phyloP scores from a whole-genome alignment of 192 early-diverging fungal species.

The Obelidium mucronatum region DNA sequence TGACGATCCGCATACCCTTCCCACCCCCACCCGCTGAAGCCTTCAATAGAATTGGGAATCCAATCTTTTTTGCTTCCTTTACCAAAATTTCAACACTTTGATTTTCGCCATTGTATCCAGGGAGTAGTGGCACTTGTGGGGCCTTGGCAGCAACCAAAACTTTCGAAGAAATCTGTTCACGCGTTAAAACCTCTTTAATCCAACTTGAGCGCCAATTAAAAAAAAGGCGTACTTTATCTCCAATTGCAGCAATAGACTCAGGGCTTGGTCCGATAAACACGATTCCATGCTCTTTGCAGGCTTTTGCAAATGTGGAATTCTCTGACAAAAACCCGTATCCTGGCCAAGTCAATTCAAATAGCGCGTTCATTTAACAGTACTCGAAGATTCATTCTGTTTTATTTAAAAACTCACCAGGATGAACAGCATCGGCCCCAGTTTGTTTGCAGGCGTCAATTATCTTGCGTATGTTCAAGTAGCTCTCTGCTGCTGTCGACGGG shows the following conservation, averaged over 20 bases:
- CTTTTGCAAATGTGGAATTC: constrained; percentile 63
- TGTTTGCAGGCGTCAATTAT: constrained; percentile 56
- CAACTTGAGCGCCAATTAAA: not conserved
- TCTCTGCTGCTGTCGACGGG: constrained; percentile 55
- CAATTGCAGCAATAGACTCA: constrained; percentile 65
- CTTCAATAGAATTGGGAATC: constrained; percentile 68
- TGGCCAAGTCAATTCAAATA: constrained; percentile 6
- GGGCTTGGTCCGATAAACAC: constrained; percentile 65
- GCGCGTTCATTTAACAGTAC: not conserved
- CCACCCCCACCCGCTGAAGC: constrained; percentile 67
- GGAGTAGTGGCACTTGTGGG: constrained; percentile 64
- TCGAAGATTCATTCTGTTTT: too few relatives aligned
- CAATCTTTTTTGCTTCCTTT: constrained; percentile 53
- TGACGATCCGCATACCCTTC: constrained; percentile 69
- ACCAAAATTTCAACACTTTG: constrained; percentile 58
- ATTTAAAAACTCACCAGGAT: constrained; percentile 58
- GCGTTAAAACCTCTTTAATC: not conserved
- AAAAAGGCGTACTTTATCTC: constrained; percentile 56
- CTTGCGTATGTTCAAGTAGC: constrained; percentile 61
- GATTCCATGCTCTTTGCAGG: constrained; percentile 55
- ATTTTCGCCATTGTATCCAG: constrained; percentile 71
- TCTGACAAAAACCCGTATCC: constrained; percentile 71
- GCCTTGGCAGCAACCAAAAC: constrained; percentile 42
- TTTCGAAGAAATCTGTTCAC: constrained; percentile 5
- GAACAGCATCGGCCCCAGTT: constrained; percentile 64